Base-by-base conservation (phyloP, 441 rosid species). In the Metrosideros polymorpha region DNA sequence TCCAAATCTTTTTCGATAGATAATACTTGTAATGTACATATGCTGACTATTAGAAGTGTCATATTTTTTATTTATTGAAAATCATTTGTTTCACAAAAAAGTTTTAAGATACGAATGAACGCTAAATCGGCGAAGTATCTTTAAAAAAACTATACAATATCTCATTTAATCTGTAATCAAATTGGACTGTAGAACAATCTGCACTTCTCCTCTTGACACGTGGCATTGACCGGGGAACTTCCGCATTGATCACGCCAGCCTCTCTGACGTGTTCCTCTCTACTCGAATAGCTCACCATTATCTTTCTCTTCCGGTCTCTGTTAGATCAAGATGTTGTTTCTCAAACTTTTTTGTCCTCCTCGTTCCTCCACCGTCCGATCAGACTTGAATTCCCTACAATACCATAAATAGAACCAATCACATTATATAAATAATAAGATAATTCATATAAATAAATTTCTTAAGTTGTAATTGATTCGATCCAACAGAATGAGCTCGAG, bases 181-280 rank as follows among this genome's bases (percentile, higher is more conserved):
- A n/a, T n/a, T n/a, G 88, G 89, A 86, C 85, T 53, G 85, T 85
- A 86, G 17, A 39, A 22, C 45, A 47, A 71, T 83, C 66, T 59
- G 15, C 76, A 87, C 91, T 91, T 91, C 89, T 88, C 52, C 27
- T 57, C 2, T 52, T 57, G 90, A 93, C 94, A 92, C 94, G 94
- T 91, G 19, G 63, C 89, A 45, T 7, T 22, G 47, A 10, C 43
- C 1, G 79, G 45, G 14, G 27, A 19, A 35, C 35, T 19, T 85
- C 35, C 49, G 27, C 83, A 39, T 87, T 85, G 50, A 90, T 87
- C 47, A 35, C 15, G 79, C 53, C 57, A 30, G 27, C 25, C 25
- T 79, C 35, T 85, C 76, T 18, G n/a, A 15, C 56, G 19, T 17
- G 18, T 5, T 12, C 22, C 29, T 24, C 75, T 50, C 51, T 35